A percentile compares a stretch with the other conserved stretches of the same genome.
These are phyloP conservation scores for Phialophora macrospora DNA, from an alignment of 2,329 filamentous ascomycete species.

Conservation along the genomic window DNA sequence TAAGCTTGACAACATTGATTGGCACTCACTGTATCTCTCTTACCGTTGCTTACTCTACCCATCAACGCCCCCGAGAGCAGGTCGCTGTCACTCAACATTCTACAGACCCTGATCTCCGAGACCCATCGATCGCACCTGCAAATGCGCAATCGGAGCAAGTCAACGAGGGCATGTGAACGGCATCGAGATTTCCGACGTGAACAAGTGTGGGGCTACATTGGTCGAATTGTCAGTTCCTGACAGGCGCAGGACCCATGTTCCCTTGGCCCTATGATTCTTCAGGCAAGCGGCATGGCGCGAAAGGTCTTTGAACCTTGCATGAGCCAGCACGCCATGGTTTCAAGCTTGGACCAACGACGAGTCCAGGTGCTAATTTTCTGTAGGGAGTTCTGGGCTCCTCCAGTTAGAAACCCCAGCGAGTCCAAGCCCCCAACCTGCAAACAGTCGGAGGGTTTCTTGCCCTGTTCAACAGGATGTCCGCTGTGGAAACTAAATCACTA, in stretches of 20 bases:
- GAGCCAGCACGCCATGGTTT: conserved; percentile 1
- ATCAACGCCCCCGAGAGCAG: not conserved
- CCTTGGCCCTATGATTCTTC: not conserved
- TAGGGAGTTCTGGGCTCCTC: not conserved
- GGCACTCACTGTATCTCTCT: not conserved
- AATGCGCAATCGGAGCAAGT: conserved; percentile 1
- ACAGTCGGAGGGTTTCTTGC: not conserved
- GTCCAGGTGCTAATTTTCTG: not conserved
- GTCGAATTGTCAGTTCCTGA: not conserved
- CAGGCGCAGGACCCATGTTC: not conserved
- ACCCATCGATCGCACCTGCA: not conserved
- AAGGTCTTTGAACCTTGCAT: conserved; percentile 11
- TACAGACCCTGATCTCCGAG: not conserved
- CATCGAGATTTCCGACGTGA: not conserved
- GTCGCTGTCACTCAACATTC: not conserved
- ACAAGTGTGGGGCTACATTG: not conserved
- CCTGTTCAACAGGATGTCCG: not conserved
- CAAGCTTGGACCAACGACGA: conserved; percentile 3
- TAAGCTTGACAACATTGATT: not conserved
- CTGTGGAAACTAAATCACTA: not conserved
- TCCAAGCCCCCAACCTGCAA: not conserved
- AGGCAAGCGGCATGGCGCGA: conserved; percentile 5
- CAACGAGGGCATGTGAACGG: not conserved
- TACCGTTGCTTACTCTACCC: not conserved
- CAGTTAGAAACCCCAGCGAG: not conserved